Evolutionary conservation across 805 yeast species (phyloP).

Genomic region (Nakazawaea pomicola): DNA sequence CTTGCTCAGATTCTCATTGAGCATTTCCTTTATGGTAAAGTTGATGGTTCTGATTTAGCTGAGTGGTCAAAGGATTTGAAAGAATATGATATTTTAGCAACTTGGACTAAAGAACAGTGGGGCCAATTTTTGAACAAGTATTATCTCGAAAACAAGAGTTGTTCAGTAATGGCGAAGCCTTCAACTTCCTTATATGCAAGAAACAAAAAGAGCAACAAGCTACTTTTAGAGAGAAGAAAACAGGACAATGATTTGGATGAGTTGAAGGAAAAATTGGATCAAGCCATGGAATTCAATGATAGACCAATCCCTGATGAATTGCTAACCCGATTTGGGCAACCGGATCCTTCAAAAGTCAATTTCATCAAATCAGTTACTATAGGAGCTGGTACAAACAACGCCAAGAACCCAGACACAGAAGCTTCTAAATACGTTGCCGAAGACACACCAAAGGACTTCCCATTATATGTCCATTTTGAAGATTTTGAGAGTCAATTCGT

Average conservation of each 20-base stretch:
- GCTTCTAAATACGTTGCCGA: slow-evolving; percentile 16
- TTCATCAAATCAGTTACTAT: slow-evolving; percentile 70
- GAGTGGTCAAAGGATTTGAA: slow-evolving; percentile 48
- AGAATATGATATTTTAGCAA: slow-evolving; percentile 53
- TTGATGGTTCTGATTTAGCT: slow-evolving; percentile 52
- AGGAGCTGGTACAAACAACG: slow-evolving; percentile 45
- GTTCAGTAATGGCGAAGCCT: slow-evolving; percentile 68
- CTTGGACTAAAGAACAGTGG: slow-evolving; percentile 74
- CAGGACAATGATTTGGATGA: slow-evolving; percentile 52
- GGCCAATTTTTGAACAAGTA: slow-evolving; percentile 42
- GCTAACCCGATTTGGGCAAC: slow-evolving; percentile 56
- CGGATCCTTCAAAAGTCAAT: slow-evolving; percentile 68
- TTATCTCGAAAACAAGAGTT: slow-evolving; percentile 58
- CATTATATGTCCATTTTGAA: slow-evolving; percentile 74
- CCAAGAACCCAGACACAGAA: slow-evolving; percentile 25
- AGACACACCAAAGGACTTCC: slow-evolving; percentile 43
- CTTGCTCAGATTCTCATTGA: slow-evolving; percentile 64
- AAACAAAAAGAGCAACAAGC: slow-evolving; percentile 46
- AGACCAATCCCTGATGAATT: slow-evolving; percentile 70
- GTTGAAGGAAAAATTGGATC: slow-evolving; percentile 45
- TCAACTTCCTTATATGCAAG: slow-evolving; percentile 52
- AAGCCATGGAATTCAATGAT: slow-evolving; percentile 67
- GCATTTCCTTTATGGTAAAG: slow-evolving; percentile 76
- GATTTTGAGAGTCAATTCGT: slow-evolving; percentile 76
- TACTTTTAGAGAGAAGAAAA: slow-evolving; percentile 28